Base-by-base conservation (phyloP, 257 asterid species). In the Lithospermum erythrorhizon region DNA sequence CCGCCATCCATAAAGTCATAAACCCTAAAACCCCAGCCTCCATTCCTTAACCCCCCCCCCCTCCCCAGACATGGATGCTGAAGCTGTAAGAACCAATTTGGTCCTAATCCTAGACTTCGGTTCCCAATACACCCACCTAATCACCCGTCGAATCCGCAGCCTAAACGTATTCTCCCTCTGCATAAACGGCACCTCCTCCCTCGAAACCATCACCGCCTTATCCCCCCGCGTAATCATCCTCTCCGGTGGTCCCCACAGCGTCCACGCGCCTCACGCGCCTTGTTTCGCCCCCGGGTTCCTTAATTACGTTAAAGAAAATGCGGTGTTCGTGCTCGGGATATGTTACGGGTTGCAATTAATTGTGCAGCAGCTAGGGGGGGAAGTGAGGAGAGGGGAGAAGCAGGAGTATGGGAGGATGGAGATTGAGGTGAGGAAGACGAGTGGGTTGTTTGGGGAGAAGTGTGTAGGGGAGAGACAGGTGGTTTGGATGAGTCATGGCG, bases 401-500 rank as follows among this genome's bases (percentile, higher is more conserved):
- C 96, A 88, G 53, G 98, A 91, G 83, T 91, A 88, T 65, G 98
- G 98, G 22, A 78, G 97, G 72, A 93, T 89, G 98, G 94, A 77
- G 57, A 84, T 93, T 64, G 94, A 62, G 69, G 94, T 93, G 21
- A 71, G 24, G 32, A 72, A 70, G 65, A 72, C 15, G 17, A 18
- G 61, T 6, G 91, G 85, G 18, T 61, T 93, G 66, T 93, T 84
- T 79, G 95, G 94, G 79, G 70, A 81, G 69, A 79, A 69, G 68
- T 53, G 21, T 3, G 64, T 74, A 67, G 99, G 97, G 67, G 95
- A 84, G 65, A 77, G 67, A 69, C 98, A 93, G 72, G 80, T 76
- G 20, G 97, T 89, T 72, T 93, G 98, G 98, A 93, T 93, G 98
- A 93, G 99, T 66, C 99, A 93, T 37, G 97, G 99, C 3, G 99